phyloP scores from a whole-genome alignment of 306 rosid species.

The Quercus engelmannii region DNA sequence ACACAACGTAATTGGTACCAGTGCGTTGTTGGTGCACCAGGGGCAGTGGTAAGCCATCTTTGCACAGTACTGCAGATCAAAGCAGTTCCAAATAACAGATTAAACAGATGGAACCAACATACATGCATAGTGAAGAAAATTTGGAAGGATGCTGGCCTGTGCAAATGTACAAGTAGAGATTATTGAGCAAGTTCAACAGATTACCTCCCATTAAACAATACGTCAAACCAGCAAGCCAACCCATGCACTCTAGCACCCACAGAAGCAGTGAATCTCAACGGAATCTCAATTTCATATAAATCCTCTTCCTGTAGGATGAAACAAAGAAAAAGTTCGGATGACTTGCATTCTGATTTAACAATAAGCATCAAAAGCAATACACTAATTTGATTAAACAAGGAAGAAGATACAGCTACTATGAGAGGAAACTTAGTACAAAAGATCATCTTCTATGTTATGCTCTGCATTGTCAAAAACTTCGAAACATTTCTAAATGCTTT shows the following conservation, averaged over 20 bases:
- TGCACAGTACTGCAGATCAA: conserved; percentile 66
- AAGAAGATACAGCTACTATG: background rate
- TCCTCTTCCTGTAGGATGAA: conserved; percentile 70
- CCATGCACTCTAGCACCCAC: conserved; percentile 96
- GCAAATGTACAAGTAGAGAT: background rate
- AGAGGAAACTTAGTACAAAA: background rate
- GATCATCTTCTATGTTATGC: background rate
- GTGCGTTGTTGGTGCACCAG: conserved; percentile 93
- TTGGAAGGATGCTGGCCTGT: background rate
- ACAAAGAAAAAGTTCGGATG: background rate
- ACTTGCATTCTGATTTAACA: background rate
- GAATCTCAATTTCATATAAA: conserved; percentile 81
- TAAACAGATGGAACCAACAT: background rate
- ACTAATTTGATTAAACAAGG: background rate
- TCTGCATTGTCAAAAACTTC: background rate
- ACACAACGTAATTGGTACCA: conserved; percentile 97
- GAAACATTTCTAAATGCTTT: background rate
- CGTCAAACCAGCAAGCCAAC: conserved; percentile 98
- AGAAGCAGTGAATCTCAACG: conserved; percentile 69
- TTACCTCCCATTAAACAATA: conserved; percentile 89
- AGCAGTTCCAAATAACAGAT: background rate
- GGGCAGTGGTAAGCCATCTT: conserved; percentile 96
- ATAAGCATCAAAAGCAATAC: conserved; percentile 5
- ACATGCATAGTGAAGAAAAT: background rate
- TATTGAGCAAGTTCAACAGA: conserved; percentile 8